These are phyloP conservation scores for Immersiporthe knoxdaviesiana DNA, from an alignment of 2,329 filamentous ascomycete species.

Conservation along the genomic window DNA sequence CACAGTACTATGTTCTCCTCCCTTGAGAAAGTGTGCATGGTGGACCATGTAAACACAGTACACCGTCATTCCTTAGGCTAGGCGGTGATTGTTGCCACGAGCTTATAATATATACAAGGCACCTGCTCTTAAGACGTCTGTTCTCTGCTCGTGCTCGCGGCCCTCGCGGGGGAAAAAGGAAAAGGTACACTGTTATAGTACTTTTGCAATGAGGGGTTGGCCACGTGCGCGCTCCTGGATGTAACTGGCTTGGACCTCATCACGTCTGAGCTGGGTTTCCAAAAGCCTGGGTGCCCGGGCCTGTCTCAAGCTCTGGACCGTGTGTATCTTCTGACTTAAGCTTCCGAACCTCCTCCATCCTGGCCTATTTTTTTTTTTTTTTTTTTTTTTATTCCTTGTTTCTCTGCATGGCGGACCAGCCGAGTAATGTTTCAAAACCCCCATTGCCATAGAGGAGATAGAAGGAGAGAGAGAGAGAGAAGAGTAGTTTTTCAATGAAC, in stretches of 20 bases:
- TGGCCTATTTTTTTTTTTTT: too few species aligned
- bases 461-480: too few species aligned
- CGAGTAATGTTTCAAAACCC: conserved; percentile 2
- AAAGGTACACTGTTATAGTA: not conserved
- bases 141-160: too few species aligned
- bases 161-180: too few species aligned
- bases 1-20: not conserved
- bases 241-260: not conserved
- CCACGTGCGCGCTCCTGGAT: not conserved
- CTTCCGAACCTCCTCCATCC: conserved; percentile 1
- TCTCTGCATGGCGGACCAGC: not conserved
- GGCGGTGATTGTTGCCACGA: not conserved
- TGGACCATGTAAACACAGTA: too few species aligned
- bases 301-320: not conserved
- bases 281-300: not conserved
- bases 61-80: too few species aligned
- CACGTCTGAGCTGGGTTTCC: not conserved
- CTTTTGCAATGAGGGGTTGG: too few species aligned
- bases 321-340: not conserved
- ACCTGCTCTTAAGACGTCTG: not conserved
- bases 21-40: not conserved
- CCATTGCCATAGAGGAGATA: too few species aligned
- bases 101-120: not conserved
- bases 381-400: too few species aligned
- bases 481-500: too few species aligned